Evolutionary conservation across 371 early-diverging fungal species (phyloP), one percentile per base, ranked within the genome.

Genomic region (Mortierella sp.): DNA sequence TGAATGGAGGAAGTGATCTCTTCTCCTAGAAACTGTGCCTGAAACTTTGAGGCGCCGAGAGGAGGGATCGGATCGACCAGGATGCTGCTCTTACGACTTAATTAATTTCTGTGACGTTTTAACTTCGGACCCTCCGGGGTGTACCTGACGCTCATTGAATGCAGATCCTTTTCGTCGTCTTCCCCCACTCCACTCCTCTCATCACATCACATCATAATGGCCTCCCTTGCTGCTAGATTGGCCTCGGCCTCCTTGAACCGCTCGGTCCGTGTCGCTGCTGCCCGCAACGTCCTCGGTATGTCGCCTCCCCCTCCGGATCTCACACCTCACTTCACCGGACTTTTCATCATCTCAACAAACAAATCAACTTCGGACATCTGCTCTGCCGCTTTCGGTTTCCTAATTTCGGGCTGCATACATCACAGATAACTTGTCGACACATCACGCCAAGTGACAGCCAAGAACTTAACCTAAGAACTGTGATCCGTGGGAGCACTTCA

Each of bases 261-360:
- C 74, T 60, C 84, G 44, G 76, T 74, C 71, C 83, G 83, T 71
- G 83, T 77, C 74, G 80, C 74, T 79, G 83, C 83, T 70, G 77
- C 79, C 16, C 84, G 84, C 76, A 84, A 80, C 79, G 73, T 84
- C 81, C 81, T 84, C 71, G 84, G 84, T 84, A 84, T 72, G 81
- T 80, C 57, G n/a, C 63, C 47, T 44, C 26, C 6, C 28, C 1
- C 48, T 44, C 28, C 19, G 55, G 11, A 47, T 68, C 74, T 50
- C 16, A 31, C 31, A 48, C 31, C 50, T 44, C 28, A 44, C 13
- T 26, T 26, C n/a, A 57, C 19, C 74, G 74, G 42, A 58, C 24
- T 74, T 52, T 13, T 58, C 44, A 34, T 73, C 50, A 31, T 45
- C 73, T 31, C 34, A 34, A 73, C 31, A 45, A 72, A 34, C 72